phyloP scores from a whole-genome alignment of 1,284 basidiomycete species.

The Malassezia caprae region DNA sequence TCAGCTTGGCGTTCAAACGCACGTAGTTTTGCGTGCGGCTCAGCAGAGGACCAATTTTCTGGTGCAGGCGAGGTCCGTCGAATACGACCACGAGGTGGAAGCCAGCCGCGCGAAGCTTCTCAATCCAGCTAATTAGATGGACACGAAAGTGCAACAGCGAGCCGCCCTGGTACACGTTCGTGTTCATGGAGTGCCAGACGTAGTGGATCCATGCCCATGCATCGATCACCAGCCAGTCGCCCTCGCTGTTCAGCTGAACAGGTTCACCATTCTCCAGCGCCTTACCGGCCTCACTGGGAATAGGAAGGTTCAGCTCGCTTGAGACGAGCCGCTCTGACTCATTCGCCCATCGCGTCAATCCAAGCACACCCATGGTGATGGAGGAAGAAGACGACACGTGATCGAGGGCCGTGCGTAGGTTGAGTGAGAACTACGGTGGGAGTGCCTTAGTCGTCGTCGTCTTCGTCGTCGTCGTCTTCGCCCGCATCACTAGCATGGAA shows the following conservation, averaged over 20 bases:
- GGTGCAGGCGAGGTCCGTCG: slow-evolving; percentile 17
- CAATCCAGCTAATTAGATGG: slow-evolving; percentile 12
- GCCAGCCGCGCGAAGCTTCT: slow-evolving; percentile 5
- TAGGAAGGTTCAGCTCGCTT: slow-evolving; percentile 13
- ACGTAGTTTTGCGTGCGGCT: slow-evolving; percentile 15
- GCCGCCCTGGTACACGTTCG: slow-evolving; percentile 19
- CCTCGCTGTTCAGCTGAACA: slow-evolving; percentile 9
- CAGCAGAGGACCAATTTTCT: slow-evolving; percentile 14
- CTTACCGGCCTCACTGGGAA: slow-evolving; percentile 2
- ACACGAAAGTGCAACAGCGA: slow-evolving; percentile 12
- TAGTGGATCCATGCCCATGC: slow-evolving; percentile 20
- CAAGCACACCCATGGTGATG: slow-evolving; percentile 17
- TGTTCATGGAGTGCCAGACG: slow-evolving; percentile 20
- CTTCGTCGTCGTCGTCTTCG: not conserved
- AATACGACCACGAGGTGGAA: slow-evolving; percentile 16
- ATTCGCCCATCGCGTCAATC: slow-evolving; percentile 17
- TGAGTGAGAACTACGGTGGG: not conserved
- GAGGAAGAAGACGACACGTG: slow-evolving; percentile 10
- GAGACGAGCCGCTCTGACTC: slow-evolving; percentile 15
- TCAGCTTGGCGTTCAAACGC: slow-evolving; percentile 18
- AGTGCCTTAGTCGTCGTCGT: not conserved
- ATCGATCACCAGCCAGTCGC: slow-evolving; percentile 18
- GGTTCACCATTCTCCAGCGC: slow-evolving; percentile 13
- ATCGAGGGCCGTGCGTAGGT: slow-evolving; percentile 7
- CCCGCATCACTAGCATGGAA: not conserved